Evolutionary conservation across 805 yeast genomes (phyloP), one percentile per base, ranked within the genome.

Genomic region (Wickerhamomyces sydowiorum): DNA sequence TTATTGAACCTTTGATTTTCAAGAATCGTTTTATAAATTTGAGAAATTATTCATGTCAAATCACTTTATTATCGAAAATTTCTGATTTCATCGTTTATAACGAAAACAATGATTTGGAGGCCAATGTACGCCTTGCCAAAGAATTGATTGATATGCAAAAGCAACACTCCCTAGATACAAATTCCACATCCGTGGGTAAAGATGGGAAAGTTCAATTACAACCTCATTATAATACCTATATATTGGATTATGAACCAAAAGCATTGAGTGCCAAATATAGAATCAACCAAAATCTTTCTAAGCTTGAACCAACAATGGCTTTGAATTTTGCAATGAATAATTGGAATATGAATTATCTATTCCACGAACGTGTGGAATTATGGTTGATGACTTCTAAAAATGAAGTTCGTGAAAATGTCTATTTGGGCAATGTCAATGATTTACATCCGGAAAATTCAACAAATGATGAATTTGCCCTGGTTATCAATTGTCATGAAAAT

Each of bases 261-360:
- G 6, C 23, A 4, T 9, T 32, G 3, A 13, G n/a, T 14, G 6
- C 22, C 2, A 32, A 32, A 19, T 32, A 32, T 32, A 32, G 10
- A 32, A 32, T 32, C 15, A 20, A 32, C 20, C 22, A 20, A 20
- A 23, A 32, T 14, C 20, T 32, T 14, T 19, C 35, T 4, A 19
- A 12, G 15, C 3, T 32, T 6, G 19, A 20, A 14, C 23, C 22
- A 6, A 13, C 20, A 15, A 20, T 12, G 8, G 35, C 35, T 10
- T 32, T 32, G 20, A 22, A 32, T 12, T 32, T 12, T 12, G 20
- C 23, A 14, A 32, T 32, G 35, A 32, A 32, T 32, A 32, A 32
- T 20, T 32, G 35, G 35, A 32, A 32, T 32, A 32, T 32, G 35
- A 32, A 32, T 32, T 32, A 32, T 32, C 22, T 32, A 6, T 32